Evolutionary conservation across 148 eudicot genomes (phyloP).

Genomic region (Euryodendron excelsum): DNA sequence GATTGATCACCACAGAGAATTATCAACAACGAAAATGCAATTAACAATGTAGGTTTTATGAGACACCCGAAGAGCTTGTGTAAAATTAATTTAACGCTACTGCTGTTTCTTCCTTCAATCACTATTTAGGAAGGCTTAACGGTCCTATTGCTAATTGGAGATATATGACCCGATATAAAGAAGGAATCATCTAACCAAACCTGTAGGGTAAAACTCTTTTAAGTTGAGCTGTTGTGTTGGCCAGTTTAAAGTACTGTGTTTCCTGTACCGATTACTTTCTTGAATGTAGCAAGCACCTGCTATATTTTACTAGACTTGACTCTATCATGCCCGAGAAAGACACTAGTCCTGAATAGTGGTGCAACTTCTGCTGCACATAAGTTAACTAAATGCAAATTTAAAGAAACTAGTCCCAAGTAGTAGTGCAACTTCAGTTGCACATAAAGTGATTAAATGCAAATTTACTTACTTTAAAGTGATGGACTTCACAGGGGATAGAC

Average conservation of each 20-base stretch:
- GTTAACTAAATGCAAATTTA: neutral
- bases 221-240: neutral
- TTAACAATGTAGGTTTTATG: neutral
- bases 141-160: neutral
- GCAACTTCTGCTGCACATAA: neutral
- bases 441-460: neutral
- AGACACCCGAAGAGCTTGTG: neutral
- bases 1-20: neutral
- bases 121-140: neutral
- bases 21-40: neutral
- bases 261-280: neutral
- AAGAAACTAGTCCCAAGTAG: neutral
- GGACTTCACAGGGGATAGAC: constrained; percentile 33
- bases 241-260: neutral
- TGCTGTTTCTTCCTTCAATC: neutral
- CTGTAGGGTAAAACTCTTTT: neutral
- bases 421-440: neutral
- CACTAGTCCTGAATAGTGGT: neutral
- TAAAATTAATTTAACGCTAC: neutral
- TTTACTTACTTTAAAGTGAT: neutral
- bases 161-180: neutral
- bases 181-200: neutral
- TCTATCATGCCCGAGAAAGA: neutral
- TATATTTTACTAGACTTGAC: neutral
- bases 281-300: neutral